phyloP scores from a whole-genome alignment of 805 yeast species.

The Kuraishia cidri region DNA sequence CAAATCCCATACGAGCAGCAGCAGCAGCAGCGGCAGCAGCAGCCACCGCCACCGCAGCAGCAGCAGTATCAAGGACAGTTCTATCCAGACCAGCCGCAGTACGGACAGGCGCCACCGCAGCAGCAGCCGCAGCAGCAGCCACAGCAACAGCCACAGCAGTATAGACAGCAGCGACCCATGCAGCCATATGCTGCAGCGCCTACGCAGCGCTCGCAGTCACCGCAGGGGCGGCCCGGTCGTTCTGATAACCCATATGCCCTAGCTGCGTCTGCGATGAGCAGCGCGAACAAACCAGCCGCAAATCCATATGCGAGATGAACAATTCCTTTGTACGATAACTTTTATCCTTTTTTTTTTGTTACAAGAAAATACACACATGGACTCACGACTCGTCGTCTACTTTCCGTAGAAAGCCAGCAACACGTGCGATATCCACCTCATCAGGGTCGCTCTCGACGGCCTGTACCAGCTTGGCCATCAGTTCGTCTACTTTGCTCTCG shows the following conservation, averaged over 20 bases:
- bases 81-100: conserved; percentile 1
- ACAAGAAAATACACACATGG: not conserved
- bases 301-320: conserved; percentile 2
- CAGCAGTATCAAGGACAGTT: conserved; percentile 1
- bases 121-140: conserved; percentile 3
- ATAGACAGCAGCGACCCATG: conserved; percentile 4
- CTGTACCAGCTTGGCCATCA: conserved; percentile 76
- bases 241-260: conserved; percentile 14
- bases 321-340: no score
- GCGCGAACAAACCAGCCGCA: conserved; percentile 2
- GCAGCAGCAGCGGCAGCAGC: conserved; percentile 6
- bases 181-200: conserved; percentile 2
- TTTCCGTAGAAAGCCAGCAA: conserved; percentile 44
- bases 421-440: conserved; percentile 49
- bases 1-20: conserved; percentile 6
- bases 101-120: conserved; percentile 1
- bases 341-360: not conserved
- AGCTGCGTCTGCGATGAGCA: conserved; percentile 6
- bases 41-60: conserved; percentile 4
- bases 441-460: conserved; percentile 87
- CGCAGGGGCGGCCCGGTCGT: not conserved
- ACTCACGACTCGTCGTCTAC: conserved; percentile 19
- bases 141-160: conserved; percentile 2
- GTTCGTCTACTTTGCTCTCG: conserved; percentile 35
- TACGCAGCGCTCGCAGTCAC: conserved; percentile 1